Evolutionary conservation across 2,329 filamentous ascomycete species (phyloP).

Genomic region (Geosmithia flava): DNA sequence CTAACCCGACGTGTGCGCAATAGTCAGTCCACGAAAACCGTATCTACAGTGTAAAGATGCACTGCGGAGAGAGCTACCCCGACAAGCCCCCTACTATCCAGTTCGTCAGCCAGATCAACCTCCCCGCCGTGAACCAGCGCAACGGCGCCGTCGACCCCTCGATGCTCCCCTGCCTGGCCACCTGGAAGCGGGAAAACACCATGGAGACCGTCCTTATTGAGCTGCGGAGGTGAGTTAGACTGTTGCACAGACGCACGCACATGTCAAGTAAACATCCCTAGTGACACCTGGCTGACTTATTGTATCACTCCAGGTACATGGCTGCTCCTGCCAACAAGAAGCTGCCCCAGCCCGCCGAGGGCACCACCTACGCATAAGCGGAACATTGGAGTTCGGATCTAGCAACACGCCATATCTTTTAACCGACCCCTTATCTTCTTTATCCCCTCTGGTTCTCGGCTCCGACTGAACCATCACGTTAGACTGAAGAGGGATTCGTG

Average conservation of each 20-base stretch:
- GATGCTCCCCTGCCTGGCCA: conserved; percentile 71
- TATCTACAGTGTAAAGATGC: conserved; percentile 96
- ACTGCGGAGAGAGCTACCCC: conserved; percentile 83
- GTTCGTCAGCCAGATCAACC: conserved; percentile 89
- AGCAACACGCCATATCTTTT: too few relatives aligned
- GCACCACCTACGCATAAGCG: conserved; percentile 34
- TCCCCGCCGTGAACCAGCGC: conserved; percentile 79
- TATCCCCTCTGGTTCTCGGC: too few relatives aligned
- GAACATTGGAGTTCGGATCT: too few relatives aligned
- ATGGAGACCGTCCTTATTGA: conserved; percentile 92
- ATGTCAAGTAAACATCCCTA: background rate
- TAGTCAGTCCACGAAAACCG: conserved; percentile 96
- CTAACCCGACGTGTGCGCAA: background rate
- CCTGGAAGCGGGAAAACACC: conserved; percentile 87
- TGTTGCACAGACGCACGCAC: background rate
- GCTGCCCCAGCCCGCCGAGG: conserved; percentile 84
- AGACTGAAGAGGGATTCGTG: too few relatives aligned
- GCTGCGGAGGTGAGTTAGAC: conserved; percentile 52
- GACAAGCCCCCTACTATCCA: conserved; percentile 80
- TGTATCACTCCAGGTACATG: conserved; percentile 61
- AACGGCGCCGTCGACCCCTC: conserved; percentile 76
- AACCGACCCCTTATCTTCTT: background rate
- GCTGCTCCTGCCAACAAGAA: conserved; percentile 87
- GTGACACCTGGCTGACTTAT: background rate
- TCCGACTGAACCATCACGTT: too few relatives aligned